Evolutionary conservation across 176 grass and related monocot genomes (phyloP).

Genomic region (Oryza glaberrima): DNA sequence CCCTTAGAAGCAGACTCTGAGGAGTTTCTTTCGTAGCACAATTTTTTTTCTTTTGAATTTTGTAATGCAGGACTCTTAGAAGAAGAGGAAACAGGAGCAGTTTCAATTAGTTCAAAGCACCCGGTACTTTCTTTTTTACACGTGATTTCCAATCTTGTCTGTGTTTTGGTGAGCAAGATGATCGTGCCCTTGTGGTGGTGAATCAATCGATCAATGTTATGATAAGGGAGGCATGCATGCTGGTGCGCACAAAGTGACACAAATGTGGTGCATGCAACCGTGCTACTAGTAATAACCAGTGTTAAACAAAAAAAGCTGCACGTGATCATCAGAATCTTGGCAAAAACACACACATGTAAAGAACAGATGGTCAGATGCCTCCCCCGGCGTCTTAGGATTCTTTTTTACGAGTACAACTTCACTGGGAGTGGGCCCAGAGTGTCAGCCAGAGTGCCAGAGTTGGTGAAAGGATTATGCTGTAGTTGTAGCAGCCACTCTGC

Average conservation of each 20-base stretch:
- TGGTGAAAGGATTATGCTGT: neutral
- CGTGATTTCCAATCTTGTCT: constrained; percentile 59
- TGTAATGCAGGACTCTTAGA: constrained; percentile 55
- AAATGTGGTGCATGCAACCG: constrained; percentile 38
- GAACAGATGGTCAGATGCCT: neutral
- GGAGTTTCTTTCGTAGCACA: constrained; percentile 31
- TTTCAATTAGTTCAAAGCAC: constrained; percentile 27
- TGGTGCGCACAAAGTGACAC: constrained; percentile 46
- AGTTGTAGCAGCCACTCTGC: neutral
- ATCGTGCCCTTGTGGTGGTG: constrained; percentile 31
- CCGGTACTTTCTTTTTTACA: neutral
- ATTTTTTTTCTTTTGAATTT: constrained; percentile 18
- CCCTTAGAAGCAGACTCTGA: constrained; percentile 2
- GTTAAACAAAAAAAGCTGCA: constrained; percentile 11
- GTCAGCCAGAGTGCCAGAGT: neutral
- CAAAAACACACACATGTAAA: neutral
- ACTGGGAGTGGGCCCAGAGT: neutral
- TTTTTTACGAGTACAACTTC: neutral
- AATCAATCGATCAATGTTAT: constrained; percentile 18
- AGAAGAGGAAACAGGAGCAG: constrained; percentile 45
- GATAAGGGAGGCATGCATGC: constrained; percentile 18
- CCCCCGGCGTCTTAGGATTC: neutral
- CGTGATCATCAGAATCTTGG: constrained; percentile 45
- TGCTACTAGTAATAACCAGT: neutral
- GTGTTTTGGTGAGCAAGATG: constrained; percentile 49